phyloP scores from a whole-genome alignment of 2,329 filamentous ascomycete genomes.

The Albophoma yamanashiensis region DNA sequence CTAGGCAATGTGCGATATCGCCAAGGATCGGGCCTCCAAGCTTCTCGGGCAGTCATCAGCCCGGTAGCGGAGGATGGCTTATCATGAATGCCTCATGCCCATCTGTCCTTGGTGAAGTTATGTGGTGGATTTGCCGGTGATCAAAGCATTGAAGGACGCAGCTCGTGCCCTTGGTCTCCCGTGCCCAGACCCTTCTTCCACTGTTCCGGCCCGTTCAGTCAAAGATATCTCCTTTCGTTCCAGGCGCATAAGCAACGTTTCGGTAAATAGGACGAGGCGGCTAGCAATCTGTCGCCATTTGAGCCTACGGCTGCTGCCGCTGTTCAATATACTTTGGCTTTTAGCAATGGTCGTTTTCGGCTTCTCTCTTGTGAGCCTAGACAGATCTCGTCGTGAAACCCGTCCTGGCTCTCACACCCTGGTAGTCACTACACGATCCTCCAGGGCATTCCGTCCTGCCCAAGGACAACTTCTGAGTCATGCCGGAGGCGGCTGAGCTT shows the following conservation, averaged over 20 bases:
- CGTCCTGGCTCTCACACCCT: conserved; percentile 9
- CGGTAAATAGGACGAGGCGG: not conserved
- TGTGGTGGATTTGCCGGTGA: not conserved
- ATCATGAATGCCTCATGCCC: not conserved
- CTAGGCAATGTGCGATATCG: conserved; percentile 88
- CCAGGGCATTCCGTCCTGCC: not conserved
- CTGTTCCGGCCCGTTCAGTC: not conserved
- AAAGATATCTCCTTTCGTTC: not conserved
- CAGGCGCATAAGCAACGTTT: too few species aligned
- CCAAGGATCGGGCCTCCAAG: conserved; percentile 65
- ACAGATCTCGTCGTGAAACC: not conserved
- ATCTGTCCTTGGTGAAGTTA: not conserved
- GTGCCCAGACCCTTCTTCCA: not conserved
- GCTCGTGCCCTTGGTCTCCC: not conserved
- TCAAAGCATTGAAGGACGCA: not conserved
- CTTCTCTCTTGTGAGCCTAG: not conserved
- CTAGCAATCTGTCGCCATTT: too few species aligned
- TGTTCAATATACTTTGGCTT: not conserved
- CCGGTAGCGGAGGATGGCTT: not conserved
- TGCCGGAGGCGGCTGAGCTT: not conserved
- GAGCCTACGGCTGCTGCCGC: not conserved
- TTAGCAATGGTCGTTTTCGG: not conserved
- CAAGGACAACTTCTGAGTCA: not conserved
- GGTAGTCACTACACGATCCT: not conserved
- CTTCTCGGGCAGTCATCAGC: conserved; percentile 18